A percentile compares a stretch with the other conserved stretches of the same genome.
Evolutionary conservation across 768 basidiomycete genomes (phyloP).

Genomic region (Trametes punicea): DNA sequence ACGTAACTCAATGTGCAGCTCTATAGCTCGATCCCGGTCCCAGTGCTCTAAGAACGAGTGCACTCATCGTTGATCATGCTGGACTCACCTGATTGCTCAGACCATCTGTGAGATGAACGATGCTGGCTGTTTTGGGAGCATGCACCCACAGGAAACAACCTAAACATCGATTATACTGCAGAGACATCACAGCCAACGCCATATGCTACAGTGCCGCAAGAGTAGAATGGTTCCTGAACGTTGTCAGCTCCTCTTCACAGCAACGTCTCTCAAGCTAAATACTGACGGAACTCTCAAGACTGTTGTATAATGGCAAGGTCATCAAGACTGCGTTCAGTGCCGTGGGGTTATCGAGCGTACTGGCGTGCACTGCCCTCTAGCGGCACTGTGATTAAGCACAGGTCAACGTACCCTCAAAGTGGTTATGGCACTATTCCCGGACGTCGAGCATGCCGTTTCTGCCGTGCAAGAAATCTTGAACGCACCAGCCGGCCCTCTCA

Average conservation of each 20-base stretch:
- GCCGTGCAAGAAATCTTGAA: constrained; percentile 79
- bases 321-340: too few species aligned
- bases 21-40: constrained; percentile 7
- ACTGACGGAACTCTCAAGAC: constrained; percentile 44
- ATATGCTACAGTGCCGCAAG: constrained; percentile 86
- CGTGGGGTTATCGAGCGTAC: too few species aligned
- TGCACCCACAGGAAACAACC: too few species aligned
- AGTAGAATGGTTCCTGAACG: constrained; percentile 83
- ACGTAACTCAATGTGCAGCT: background rate
- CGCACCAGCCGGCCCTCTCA: constrained; percentile 58
- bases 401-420: constrained; percentile 76
- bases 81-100: constrained; percentile 38
- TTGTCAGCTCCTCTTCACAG: constrained; percentile 41
- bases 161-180: too few species aligned
- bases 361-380: too few species aligned
- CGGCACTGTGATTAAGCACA: constrained; percentile 82
- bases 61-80: constrained; percentile 41
- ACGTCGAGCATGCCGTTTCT: constrained; percentile 70
- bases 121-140: constrained; percentile 83
- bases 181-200: constrained; percentile 52
- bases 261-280: background rate
- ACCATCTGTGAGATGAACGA: constrained; percentile 79
- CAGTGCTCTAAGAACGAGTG: constrained; percentile 20
- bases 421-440: constrained; percentile 83
- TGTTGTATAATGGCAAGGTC: constrained; percentile 78